Conservation (phyloP, 2,329 filamentous ascomycete genomes). For the Cordyceps tenuipes region DNA sequence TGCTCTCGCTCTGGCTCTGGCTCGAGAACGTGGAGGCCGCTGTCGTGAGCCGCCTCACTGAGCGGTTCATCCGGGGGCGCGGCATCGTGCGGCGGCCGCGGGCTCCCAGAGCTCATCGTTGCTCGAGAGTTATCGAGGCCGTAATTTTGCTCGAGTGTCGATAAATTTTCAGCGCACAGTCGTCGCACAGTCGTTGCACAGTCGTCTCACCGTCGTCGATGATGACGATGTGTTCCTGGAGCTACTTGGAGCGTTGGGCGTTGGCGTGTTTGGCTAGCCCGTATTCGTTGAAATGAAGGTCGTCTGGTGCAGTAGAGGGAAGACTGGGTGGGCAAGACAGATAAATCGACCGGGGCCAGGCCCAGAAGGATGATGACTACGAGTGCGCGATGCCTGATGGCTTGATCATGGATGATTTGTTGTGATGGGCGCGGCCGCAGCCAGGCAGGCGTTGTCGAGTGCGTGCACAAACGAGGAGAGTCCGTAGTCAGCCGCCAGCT, state of each 20-base stretch:
- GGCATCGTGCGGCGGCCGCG: neutral
- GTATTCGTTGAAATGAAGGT: neutral
- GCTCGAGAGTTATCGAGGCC: neutral
- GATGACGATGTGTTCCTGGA: neutral
- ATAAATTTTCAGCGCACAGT: neutral
- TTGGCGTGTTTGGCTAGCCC: neutral
- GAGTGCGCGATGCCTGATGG: neutral
- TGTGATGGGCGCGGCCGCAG: neutral
- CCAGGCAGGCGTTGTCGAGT: neutral
- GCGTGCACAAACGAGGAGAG: neutral
- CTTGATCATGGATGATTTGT: neutral
- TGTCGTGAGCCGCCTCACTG: constrained; percentile 6
- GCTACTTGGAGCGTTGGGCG: neutral
- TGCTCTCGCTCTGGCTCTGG: constrained; percentile 12
- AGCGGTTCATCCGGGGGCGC: neutral
- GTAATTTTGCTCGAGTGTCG: neutral
- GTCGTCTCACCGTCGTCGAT: no score
- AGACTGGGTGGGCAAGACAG: neutral
- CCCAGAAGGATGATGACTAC: neutral
- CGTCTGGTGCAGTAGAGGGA: neutral
- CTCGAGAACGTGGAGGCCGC: constrained; percentile 3
- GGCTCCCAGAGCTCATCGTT: neutral
- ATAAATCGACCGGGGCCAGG: neutral
- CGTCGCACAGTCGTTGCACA: no score
- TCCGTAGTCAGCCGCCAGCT: neutral